Base-by-base conservation (phyloP, 768 basidiomycete species). In the Leucogyrophana mollusca region DNA sequence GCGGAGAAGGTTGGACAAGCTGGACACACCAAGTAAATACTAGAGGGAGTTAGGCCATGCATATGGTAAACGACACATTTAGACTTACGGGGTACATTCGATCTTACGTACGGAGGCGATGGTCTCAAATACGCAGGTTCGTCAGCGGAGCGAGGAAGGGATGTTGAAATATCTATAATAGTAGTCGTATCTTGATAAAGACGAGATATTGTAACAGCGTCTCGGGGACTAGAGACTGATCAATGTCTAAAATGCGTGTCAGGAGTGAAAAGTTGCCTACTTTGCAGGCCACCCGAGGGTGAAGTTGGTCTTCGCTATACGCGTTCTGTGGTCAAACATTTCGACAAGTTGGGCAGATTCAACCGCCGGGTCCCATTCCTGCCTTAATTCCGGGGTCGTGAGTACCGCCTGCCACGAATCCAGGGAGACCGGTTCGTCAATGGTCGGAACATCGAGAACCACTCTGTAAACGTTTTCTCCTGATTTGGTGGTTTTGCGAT, bases 21-120 rank as follows among this genome's bases (percentile, higher is more conserved):
- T 95, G 93, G n/a, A 96, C 83, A 60, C 90, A 94, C 92, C 93
- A 96, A 21, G 92, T 89, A 54, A 92, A 87, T 40, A 97, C 87
- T 85, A 57, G 34, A 50, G 24, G 49, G 24, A 39, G 36, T 39
- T 35, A 50, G 56, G 46, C 36, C 32, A 30, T 30, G 23, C 32
- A 30, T 30, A 24, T 42, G 27, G 37, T 16, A 47, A 45, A 44
- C 40, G 39, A 49, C 24, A 52, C 5, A 41, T 20, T 18, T 21
- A 54, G 56, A 68, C 82, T 55, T 52, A 90, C 90, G 58, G 56
- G 83, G 73, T 47, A 95, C 83, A 59, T 92, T 79, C 9, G 94
- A 94, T 60, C 94, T 79, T 34, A 97, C 93, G 59, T 85, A 93
- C 14, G 94, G 94, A 21, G 94, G 94, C 14, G 91, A 85, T 0